These are phyloP conservation scores for Candida pseudoviswanathii DNA, from an alignment of 1,139 yeast genomes.

Conservation along the genomic window DNA sequence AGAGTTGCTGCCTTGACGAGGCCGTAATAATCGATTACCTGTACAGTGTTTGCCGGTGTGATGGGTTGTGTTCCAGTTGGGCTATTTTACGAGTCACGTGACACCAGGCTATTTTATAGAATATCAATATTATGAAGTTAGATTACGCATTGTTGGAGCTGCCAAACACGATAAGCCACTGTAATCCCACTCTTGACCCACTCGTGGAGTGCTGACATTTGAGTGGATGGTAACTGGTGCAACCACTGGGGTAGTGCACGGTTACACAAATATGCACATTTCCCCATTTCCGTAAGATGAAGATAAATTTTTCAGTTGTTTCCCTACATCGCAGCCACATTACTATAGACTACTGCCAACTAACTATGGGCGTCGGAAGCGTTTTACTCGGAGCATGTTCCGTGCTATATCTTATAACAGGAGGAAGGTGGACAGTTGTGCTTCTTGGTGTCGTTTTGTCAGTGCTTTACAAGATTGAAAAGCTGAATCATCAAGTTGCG, in stretches of 20 bases:
- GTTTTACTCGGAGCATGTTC: conserved; percentile 9
- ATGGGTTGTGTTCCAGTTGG: too few relatives aligned
- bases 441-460: conserved; percentile 14
- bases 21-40: too few relatives aligned
- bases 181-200: too few relatives aligned
- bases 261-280: neutral
- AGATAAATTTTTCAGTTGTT: neutral
- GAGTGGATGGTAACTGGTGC: neutral
- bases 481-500: conserved; percentile 7
- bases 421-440: conserved; percentile 34
- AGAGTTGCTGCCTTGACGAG: too few relatives aligned
- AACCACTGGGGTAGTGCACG: neutral
- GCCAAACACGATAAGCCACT: too few relatives aligned
- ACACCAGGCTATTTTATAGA: neutral
- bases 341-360: neutral
- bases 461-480: conserved; percentile 10
- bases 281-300: neutral
- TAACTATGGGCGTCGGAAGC: conserved; percentile 9
- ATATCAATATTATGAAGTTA: neutral
- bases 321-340: conserved; percentile 6
- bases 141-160: too few relatives aligned
- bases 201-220: conserved; percentile 4
- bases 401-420: conserved; percentile 21
- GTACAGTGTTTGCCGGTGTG: too few relatives aligned
- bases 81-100: conserved; percentile 1